Evolutionary conservation across 345 rosid species (phyloP).

Genomic region (Gossypium australe): DNA sequence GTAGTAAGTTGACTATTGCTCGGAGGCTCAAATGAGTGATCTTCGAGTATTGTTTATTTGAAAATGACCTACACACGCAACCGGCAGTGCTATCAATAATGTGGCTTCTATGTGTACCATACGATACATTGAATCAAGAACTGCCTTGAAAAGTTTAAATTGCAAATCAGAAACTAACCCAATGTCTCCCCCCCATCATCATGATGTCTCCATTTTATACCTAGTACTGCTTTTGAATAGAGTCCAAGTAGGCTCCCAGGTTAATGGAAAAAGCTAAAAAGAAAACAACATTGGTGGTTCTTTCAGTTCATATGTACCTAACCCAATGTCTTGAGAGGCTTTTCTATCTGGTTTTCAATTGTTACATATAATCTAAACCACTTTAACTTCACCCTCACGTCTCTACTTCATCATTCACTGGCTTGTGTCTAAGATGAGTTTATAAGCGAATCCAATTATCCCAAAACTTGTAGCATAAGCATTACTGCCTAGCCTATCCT

Average conservation of each 20-base stretch:
- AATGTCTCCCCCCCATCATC: not conserved
- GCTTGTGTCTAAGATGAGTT: not conserved
- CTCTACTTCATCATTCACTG: not conserved
- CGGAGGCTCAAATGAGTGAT: not conserved
- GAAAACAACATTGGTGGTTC: not conserved
- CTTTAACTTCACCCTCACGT: not conserved
- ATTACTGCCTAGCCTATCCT: not conserved
- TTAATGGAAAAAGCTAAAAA: not conserved
- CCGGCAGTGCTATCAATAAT: not conserved
- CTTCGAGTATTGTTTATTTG: not conserved
- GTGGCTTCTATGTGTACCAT: not conserved
- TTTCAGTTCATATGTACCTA: constrained; percentile 2
- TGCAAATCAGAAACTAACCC: not conserved
- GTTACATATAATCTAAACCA: not conserved
- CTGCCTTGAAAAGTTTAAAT: not conserved
- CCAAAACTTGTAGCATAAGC: not conserved
- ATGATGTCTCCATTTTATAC: not conserved
- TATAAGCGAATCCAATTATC: not conserved
- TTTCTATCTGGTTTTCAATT: not conserved
- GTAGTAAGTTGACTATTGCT: not conserved
- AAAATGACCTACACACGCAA: not conserved
- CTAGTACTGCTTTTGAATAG: not conserved
- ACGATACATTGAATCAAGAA: constrained; percentile 1
- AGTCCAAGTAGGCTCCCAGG: not conserved
- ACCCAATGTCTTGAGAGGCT: not conserved